Conservation (phyloP, 1,284 basidiomycete species). For the Trametes sp. region DNA sequence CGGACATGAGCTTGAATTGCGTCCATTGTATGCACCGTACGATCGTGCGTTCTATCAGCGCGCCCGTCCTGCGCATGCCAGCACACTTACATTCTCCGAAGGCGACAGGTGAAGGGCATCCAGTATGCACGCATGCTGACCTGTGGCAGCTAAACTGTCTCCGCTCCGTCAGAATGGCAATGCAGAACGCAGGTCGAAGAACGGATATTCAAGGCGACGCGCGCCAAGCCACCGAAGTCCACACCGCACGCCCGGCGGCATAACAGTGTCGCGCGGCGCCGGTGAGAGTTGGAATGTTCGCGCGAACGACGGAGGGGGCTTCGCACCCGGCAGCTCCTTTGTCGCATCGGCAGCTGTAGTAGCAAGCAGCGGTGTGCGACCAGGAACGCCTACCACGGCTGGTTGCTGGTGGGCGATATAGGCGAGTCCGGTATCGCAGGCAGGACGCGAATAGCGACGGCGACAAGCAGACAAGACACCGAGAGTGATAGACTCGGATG, state of each 20-base stretch:
- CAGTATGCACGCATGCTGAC: background rate
- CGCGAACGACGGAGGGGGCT: background rate
- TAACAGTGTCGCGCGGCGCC: conserved; percentile 3
- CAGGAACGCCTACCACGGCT: background rate
- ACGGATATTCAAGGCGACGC: background rate
- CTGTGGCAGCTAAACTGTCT: conserved; percentile 9
- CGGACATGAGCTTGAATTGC: background rate
- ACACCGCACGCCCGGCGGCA: background rate
- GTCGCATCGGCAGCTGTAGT: conserved; percentile 1
- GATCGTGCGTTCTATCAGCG: background rate
- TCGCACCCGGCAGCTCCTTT: background rate
- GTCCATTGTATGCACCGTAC: background rate
- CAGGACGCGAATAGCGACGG: conserved; percentile 1
- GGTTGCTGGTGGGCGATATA: background rate
- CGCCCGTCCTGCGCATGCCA: too few species aligned
- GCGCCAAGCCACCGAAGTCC: conserved; percentile 4
- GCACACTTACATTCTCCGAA: too few species aligned
- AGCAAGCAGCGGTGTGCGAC: background rate
- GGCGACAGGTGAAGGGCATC: background rate
- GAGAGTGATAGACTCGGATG: conserved; percentile 15
- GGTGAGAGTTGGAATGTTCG: conserved; percentile 8
- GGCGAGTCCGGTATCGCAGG: background rate
- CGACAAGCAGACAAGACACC: conserved; percentile 13
- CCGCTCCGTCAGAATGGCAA: conserved; percentile 16
- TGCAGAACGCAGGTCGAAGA: background rate